Percentiles rank a stretch among this genome's conserved stretches.
These are phyloP conservation scores for Bisporella sp. DNA, from an alignment of 2,329 filamentous ascomycete genomes.

Conservation along the genomic window DNA sequence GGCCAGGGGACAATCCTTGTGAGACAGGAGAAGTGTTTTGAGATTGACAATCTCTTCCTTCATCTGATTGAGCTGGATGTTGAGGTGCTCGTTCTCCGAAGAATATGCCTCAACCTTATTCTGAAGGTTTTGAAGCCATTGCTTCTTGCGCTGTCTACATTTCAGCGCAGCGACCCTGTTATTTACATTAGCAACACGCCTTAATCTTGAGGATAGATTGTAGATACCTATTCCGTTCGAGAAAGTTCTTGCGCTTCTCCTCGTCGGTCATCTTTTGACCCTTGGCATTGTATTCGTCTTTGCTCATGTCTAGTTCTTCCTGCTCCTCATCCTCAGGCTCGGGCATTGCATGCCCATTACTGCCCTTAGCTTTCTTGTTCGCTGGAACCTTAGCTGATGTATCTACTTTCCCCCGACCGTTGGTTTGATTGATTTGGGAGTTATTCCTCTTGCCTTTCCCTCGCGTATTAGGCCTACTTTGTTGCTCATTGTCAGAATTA, in stretches of 20 bases:
- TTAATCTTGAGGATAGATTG: neutral
- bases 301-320: conserved; percentile 40
- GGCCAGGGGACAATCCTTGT: conserved; percentile 93
- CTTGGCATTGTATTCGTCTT: conserved; percentile 52
- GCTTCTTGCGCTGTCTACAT: conserved; percentile 96
- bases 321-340: conserved; percentile 33
- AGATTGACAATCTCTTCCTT: conserved; percentile 92
- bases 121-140: conserved; percentile 94
- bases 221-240: conserved; percentile 83
- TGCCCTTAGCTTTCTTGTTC: conserved; percentile 67
- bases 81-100: conserved; percentile 83
- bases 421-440: conserved; percentile 36
- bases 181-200: neutral
- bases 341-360: conserved; percentile 32
- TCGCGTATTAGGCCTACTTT: conserved; percentile 55
- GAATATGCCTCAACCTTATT: conserved; percentile 91
- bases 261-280: conserved; percentile 93
- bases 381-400: conserved; percentile 52
- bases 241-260: conserved; percentile 96
- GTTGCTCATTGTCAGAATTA: conserved; percentile 63
- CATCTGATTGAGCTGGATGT: conserved; percentile 73
- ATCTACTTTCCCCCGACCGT: conserved; percentile 72
- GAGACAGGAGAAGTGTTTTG: conserved; percentile 84
- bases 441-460: conserved; percentile 63
- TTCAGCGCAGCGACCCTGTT: conserved; percentile 87